These are phyloP conservation scores for Cutaneotrichosporon dermatis DNA, from an alignment of 1,284 basidiomycete species.

Conservation along the genomic window DNA sequence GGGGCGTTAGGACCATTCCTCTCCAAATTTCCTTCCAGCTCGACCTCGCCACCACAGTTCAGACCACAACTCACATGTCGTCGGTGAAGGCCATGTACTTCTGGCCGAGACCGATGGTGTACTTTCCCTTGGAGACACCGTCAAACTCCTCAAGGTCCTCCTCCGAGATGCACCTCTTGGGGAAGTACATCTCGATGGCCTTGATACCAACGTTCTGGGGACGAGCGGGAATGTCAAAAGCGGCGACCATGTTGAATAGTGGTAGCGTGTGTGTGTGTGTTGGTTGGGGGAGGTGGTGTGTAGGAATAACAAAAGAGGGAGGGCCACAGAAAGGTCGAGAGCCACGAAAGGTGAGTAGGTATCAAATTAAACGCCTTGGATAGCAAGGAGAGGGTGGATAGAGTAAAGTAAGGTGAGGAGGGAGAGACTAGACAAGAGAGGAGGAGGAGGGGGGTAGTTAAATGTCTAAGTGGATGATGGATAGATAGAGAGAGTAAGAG, in stretches of 20 bases:
- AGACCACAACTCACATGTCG: conserved; percentile 69
- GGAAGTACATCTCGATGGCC: conserved; percentile 90
- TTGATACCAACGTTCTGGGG: conserved; percentile 90
- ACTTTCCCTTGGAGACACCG: conserved; percentile 92
- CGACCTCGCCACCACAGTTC: not conserved
- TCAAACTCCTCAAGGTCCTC: conserved; percentile 92
- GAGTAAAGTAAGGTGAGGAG: too few species aligned
- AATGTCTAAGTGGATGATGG: too few species aligned
- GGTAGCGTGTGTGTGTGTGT: not conserved
- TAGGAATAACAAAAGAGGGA: not conserved
- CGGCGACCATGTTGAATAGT: conserved; percentile 20
- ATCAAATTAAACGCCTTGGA: too few species aligned
- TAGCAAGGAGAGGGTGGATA: too few species aligned
- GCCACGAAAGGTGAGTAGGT: too few species aligned
- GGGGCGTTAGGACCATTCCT: not conserved
- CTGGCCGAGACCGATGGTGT: conserved; percentile 98
- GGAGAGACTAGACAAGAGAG: too few species aligned
- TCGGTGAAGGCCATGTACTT: conserved; percentile 98
- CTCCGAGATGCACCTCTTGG: conserved; percentile 90
- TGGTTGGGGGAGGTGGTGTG: not conserved
- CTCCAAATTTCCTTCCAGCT: not conserved
- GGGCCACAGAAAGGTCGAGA: not conserved
- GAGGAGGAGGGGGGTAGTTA: too few species aligned
- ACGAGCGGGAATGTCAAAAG: conserved; percentile 53
- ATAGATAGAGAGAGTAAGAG: too few species aligned